phyloP scores from a whole-genome alignment of 2,329 filamentous ascomycete genomes.

The Cladosporium oxysporum region DNA sequence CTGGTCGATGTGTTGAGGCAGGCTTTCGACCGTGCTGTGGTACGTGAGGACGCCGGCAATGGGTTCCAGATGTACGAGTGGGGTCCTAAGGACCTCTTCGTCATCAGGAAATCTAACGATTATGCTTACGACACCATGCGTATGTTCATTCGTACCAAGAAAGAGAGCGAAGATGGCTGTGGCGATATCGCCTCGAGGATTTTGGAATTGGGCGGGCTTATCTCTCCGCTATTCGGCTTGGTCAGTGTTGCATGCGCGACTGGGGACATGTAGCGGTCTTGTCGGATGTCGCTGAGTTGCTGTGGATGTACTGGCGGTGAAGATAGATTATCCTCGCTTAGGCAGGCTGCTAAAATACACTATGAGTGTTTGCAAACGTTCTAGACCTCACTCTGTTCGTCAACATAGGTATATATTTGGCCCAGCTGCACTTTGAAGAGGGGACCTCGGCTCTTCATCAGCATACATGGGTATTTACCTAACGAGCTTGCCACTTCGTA shows the following conservation, averaged over 20 bases:
- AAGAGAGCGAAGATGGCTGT: background rate
- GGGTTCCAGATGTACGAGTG: background rate
- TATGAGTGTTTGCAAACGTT: background rate
- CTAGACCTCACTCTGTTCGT: background rate
- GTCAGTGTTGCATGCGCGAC: background rate
- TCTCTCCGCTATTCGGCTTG: background rate
- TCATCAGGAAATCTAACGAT: too few species aligned
- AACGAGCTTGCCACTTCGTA: background rate
- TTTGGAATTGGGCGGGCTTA: background rate
- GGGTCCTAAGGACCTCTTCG: background rate
- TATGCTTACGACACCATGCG: background rate
- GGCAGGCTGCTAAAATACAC: too few species aligned
- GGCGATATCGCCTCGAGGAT: background rate
- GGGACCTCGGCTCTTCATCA: background rate
- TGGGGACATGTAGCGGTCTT: background rate
- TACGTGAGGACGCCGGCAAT: background rate
- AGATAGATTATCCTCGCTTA: too few species aligned
- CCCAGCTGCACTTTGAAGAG: background rate
- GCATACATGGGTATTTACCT: background rate
- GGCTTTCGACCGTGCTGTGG: background rate
- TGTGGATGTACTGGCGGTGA: too few species aligned
- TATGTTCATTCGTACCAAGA: background rate
- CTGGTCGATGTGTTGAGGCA: background rate
- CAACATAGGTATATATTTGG: background rate
- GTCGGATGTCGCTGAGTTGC: too few species aligned